Evolutionary conservation across 2,329 filamentous ascomycete genomes (phyloP), one percentile per base, ranked within the genome.

Genomic region (Myriosclerotinia duriaeana): DNA sequence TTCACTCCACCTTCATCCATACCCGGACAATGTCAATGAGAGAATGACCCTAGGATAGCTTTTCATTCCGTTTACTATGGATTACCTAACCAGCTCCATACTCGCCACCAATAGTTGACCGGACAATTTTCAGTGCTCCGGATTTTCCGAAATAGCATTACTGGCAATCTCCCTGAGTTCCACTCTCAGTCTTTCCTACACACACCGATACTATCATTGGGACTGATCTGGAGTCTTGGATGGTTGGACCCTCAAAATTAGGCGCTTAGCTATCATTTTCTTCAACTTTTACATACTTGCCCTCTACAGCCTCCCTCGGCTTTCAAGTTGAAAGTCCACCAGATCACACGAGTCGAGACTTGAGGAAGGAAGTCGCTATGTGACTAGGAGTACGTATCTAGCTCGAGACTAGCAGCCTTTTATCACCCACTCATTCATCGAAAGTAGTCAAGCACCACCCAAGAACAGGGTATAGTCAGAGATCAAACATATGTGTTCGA

Each of bases 171-270:
- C 56, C 42, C 8, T 22, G 20, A 46, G 20, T 60, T 36, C 42
- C 56, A 48, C 56, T 36, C 56, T 48, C 15, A 34, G 17, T 8
- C 5, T 34, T 12, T 34, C 26, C 12, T 30, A 40, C 48, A 3
- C 42, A 59, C 56, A 59, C 42, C 56, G 56, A 59, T 36, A 48
- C 42, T 15, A 46, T 59, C 34, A 40, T 20, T 20, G 30, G 30
- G 5, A 34, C 30, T 34, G 30, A 6, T 8, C 5, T 40, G 9
- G 38, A 40, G 12, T 40, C 38, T 11, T 40, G 38, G 38, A 14
- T 1, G 5, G 5, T 40, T 26, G n/a, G 46, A 26, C 38, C 54
- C 38, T 42, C 54, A 30, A 56, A 1, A 56, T 56, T 15, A 12
- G 38, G 30, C n/a, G 36, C 12, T 42, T 22, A 15, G 12, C 26